Evolutionary conservation across 768 basidiomycete species (phyloP).

Genomic region (Boletus rubescentipes): DNA sequence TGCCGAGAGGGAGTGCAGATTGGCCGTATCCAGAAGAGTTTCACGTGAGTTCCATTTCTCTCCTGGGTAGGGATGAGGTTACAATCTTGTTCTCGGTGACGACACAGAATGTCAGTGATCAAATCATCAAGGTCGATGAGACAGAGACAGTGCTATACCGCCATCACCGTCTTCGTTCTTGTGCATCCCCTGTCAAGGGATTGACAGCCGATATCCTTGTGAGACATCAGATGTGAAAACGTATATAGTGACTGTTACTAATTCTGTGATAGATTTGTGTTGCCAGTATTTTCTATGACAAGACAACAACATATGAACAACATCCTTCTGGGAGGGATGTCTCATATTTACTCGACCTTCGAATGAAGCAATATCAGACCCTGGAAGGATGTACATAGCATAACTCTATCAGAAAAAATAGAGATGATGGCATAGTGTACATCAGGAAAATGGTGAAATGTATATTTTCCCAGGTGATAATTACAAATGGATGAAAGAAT

Average conservation of each 20-base stretch:
- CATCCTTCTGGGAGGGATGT: constrained; percentile 54
- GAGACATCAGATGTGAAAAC: constrained; percentile 20
- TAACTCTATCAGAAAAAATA: too few species aligned
- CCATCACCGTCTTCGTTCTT: constrained; percentile 81
- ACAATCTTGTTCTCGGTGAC: background rate
- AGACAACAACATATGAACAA: constrained; percentile 49
- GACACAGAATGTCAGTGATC: constrained; percentile 63
- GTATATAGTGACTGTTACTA: background rate
- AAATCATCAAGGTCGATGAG: constrained; percentile 38
- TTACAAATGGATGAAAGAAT: too few species aligned
- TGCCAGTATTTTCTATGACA: constrained; percentile 64
- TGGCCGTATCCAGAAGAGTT: constrained; percentile 79
- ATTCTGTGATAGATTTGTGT: constrained; percentile 31
- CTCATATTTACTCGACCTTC: constrained; percentile 28
- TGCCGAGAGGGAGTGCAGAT: constrained; percentile 57
- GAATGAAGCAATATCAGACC: constrained; percentile 24
- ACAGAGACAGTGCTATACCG: constrained; percentile 59
- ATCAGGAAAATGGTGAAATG: too few species aligned
- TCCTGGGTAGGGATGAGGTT: background rate
- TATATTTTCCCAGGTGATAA: too few species aligned
- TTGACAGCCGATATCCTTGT: constrained; percentile 83
- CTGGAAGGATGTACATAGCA: too few species aligned
- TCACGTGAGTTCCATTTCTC: constrained; percentile 51
- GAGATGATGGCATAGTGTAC: too few species aligned
- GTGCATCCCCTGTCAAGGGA: constrained; percentile 80